Conservation (phyloP, 2,329 filamentous ascomycete species). For the Magnaporthiopsis rhizophila region DNA sequence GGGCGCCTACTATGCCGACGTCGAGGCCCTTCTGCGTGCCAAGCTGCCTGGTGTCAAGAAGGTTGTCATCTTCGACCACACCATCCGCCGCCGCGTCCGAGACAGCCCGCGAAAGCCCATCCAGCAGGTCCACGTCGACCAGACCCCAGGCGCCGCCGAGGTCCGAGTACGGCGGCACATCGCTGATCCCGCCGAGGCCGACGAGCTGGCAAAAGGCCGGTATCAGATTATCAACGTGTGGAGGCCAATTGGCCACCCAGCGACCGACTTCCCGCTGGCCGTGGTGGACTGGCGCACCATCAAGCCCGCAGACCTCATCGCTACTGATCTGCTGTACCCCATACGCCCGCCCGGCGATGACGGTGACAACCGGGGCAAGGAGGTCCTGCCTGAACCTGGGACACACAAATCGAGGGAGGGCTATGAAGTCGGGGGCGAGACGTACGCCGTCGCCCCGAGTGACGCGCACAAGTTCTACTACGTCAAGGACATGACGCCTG, state of each 20-base stretch:
- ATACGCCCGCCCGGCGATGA: slow-evolving; percentile 23
- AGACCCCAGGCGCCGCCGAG: slow-evolving; percentile 56
- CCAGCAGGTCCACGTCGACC: slow-evolving; percentile 64
- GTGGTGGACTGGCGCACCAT: slow-evolving; percentile 58
- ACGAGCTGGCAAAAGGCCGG: slow-evolving; percentile 46
- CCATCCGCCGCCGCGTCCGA: slow-evolving; percentile 51
- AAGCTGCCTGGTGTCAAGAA: slow-evolving; percentile 49
- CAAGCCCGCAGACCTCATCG: slow-evolving; percentile 47
- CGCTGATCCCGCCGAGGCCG: slow-evolving; percentile 41
- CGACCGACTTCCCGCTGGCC: slow-evolving; percentile 55
- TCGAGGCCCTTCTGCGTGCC: slow-evolving; percentile 47
- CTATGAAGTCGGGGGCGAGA: slow-evolving; percentile 56
- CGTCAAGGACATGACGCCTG: slow-evolving; percentile 56
- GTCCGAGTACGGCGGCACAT: slow-evolving; percentile 55
- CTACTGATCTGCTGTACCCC: slow-evolving; percentile 57
- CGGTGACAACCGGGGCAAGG: slow-evolving; percentile 50
- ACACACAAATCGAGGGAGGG: slow-evolving; percentile 42
- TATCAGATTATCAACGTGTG: slow-evolving; percentile 66
- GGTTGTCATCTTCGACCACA: slow-evolving; percentile 66
- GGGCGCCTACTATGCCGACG: slow-evolving; percentile 51
- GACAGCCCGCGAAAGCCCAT: slow-evolving; percentile 54
- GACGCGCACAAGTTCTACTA: slow-evolving; percentile 56
- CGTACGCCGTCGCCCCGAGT: slow-evolving; percentile 49
- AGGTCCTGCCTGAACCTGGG: slow-evolving; percentile 41
- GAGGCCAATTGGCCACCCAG: slow-evolving; percentile 56